Base-by-base conservation (phyloP, 495 filamentous ascomycete species). In the Aspergillus hancockii region DNA sequence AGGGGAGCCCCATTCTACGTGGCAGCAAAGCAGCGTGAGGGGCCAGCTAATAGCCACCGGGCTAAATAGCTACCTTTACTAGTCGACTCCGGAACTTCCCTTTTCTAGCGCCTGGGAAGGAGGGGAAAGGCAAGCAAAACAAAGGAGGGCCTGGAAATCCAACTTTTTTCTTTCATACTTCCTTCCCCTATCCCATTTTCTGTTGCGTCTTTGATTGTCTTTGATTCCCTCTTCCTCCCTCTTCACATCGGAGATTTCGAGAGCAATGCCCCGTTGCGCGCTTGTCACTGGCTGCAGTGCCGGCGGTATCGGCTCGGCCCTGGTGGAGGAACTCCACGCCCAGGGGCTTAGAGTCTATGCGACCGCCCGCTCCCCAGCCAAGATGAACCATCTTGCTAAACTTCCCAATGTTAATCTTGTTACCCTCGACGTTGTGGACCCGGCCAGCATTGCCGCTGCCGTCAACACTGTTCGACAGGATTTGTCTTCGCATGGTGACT, bases 221-320 rank as follows among this genome's bases (percentile, higher is more conserved):
- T n/a, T n/a, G n/a, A n/a, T n/a, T n/a, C n/a, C n/a, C n/a, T n/a
- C n/a, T n/a, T n/a, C 25, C 25, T 28, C 25, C 25, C 25, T 28
- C 25, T 28, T 28, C 25, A 28, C 25, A 28, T 28, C 25, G 3
- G 25, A 3, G 25, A 28, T 25, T 25, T 25, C 46, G 21, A 25
- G 4, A 49, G 22, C 6, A 49, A 49, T 49, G 46, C 10, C 46
- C 16, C 46, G 16, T 13, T 49, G 9, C 12, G 67, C 74, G 55
- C 67, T 82, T 18, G 78, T 81, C 47, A 83, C 79, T 1, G 79
- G 81, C 57, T 81, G 77, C 63, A 75, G 68, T 40, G 68, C 69
- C 46, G 75, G 75, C 49, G 76, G 79, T 9, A 71, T 80, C 40
- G 79, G 81, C 25, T 61, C 73, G 5, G 72, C 76, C 3, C 56